Evolutionary conservation across 2,329 filamentous ascomycete genomes (phyloP).

Genomic region (Lachnellula willkommii): DNA sequence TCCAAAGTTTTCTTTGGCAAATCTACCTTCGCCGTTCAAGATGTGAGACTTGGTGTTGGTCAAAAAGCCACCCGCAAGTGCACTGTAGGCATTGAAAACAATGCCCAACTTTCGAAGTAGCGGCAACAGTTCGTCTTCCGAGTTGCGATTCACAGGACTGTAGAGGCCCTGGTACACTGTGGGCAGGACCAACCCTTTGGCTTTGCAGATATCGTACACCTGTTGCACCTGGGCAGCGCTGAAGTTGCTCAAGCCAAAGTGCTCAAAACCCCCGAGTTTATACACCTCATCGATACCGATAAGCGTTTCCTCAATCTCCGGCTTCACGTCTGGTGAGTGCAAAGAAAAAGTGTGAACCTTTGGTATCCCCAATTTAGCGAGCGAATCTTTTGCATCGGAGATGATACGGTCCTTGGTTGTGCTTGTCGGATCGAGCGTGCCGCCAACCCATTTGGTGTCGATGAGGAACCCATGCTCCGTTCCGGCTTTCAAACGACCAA

Average conservation of each 20-base stretch:
- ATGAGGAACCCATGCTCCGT: background rate
- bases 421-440: background rate
- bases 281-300: conserved; percentile 70
- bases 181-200: conserved; percentile 28
- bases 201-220: conserved; percentile 28
- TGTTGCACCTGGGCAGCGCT: conserved; percentile 26
- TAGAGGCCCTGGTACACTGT: conserved; percentile 34
- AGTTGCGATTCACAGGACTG: conserved; percentile 37
- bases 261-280: conserved; percentile 73
- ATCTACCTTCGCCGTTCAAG: conserved; percentile 22
- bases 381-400: background rate
- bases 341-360: conserved; percentile 69
- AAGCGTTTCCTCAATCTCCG: conserved; percentile 72
- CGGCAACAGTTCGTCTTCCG: conserved; percentile 57
- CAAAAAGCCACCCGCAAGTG: conserved; percentile 59
- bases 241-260: conserved; percentile 35
- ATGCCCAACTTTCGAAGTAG: conserved; percentile 39
- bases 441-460: conserved; percentile 1
- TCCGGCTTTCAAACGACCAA: background rate
- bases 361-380: background rate
- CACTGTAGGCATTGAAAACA: conserved; percentile 52
- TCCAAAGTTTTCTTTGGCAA: conserved; percentile 7
- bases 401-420: background rate
- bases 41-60: conserved; percentile 29
- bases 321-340: conserved; percentile 59